phyloP scores from a whole-genome alignment of 2,329 filamentous ascomycete species.

The Aureobasidium sp. region DNA sequence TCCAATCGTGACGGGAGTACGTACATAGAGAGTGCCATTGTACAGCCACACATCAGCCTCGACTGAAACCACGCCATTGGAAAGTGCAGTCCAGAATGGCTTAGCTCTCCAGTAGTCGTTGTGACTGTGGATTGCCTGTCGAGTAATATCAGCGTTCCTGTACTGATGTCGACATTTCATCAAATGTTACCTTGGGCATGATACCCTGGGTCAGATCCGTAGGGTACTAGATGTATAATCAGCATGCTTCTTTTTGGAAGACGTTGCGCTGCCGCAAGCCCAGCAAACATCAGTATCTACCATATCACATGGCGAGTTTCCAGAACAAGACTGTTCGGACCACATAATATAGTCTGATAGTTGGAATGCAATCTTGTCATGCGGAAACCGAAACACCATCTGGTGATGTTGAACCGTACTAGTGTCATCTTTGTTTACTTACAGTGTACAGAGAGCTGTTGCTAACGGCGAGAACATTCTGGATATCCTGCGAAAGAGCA shows the following conservation, averaged over 20 bases:
- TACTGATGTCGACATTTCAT: no score
- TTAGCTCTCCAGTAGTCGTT: constrained; percentile 51
- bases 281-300: no score
- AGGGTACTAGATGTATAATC: constrained; percentile 35
- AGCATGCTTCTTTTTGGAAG: no score
- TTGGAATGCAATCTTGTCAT: no score
- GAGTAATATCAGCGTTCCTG: no score
- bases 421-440: no score
- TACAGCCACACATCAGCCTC: constrained; percentile 56
- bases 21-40: constrained; percentile 28
- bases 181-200: constrained; percentile 37
- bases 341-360: no score
- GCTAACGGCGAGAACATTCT: constrained; percentile 48
- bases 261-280: no score
- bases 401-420: no score
- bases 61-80: constrained; percentile 47
- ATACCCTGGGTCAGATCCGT: constrained; percentile 54
- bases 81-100: constrained; percentile 44
- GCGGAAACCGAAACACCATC: no score
- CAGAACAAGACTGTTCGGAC: no score
- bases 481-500: constrained; percentile 39
- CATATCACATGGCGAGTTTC: no score
- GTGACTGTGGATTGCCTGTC: constrained; percentile 40
- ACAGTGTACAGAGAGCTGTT: constrained; percentile 40
- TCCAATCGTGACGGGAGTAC: background rate